phyloP scores from a whole-genome alignment of 495 filamentous ascomycete genomes.

The Aspergillus sclerotiicarbonarius region DNA sequence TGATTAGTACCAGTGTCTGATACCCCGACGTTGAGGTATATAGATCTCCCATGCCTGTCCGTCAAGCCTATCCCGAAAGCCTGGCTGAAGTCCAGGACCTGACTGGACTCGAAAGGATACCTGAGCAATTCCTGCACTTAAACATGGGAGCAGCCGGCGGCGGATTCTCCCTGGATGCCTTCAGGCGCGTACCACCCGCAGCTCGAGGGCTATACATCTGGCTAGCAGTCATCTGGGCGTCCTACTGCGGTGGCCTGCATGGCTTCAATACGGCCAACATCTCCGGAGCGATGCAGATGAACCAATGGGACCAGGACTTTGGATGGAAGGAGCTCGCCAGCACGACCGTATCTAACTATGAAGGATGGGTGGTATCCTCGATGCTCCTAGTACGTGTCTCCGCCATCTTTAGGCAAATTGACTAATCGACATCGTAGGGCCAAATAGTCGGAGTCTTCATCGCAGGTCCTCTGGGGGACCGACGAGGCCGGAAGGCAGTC shows the following conservation, averaged over 20 bases:
- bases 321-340: constrained; percentile 15
- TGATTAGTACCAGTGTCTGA: too few species aligned
- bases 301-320: constrained; percentile 22
- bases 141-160: constrained; percentile 16
- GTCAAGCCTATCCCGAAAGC: too few species aligned
- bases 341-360: constrained; percentile 16
- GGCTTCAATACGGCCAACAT: constrained; percentile 30
- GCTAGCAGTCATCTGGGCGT: constrained; percentile 26
- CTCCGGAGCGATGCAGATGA: constrained; percentile 25
- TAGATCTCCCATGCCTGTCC: too few species aligned
- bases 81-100: too few species aligned
- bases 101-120: too few species aligned
- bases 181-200: constrained; percentile 13
- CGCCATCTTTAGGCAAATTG: not conserved
- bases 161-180: constrained; percentile 13
- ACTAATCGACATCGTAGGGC: constrained; percentile 4
- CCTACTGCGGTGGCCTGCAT: constrained; percentile 24
- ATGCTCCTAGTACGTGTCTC: constrained; percentile 21
- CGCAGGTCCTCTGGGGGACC: constrained; percentile 16
- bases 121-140: too few species aligned
- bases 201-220: constrained; percentile 20
- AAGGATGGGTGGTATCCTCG: constrained; percentile 25
- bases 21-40: too few species aligned
- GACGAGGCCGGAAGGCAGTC: constrained; percentile 22
- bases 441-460: constrained; percentile 20